Base-by-base conservation (phyloP, 1,139 yeast species). In the Candida tunisiensis region DNA sequence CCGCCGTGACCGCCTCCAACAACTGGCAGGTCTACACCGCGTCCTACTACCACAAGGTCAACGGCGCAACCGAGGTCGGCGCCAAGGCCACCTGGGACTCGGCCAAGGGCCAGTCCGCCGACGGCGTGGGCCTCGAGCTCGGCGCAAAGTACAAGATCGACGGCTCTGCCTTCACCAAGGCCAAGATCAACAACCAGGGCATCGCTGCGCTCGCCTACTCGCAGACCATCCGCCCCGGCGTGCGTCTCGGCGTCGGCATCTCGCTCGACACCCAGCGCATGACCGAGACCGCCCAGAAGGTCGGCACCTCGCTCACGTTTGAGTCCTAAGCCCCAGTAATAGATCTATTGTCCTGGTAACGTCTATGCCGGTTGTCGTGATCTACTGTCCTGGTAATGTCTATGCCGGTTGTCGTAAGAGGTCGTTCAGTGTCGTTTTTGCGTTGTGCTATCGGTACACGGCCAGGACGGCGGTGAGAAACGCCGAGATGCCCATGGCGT, bases 11-110 rank as follows among this genome's bases (percentile, higher is more conserved):
- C 46, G 83, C 93, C 48, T 69, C 91, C 54, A 72, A 78, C 65
- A 82, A 83, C 72, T 69, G 85, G 55, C 70, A 83, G 34, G 74
- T 85, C 43, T 82, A 77, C 70, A 67, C 94, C 33, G 95, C 95
- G 47, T 88, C 94, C 45, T 83, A 85, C 74, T 88, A 73, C 83
- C 96, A 88, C 77, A 78, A 69, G 60, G 93, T 88, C 41, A 71
- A 83, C 45, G 79, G 91, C 41, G 61, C 65, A 47, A 83, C 88
- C 46, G 94, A 88, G 69, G 93, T 85, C 47, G 96, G 95, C 65
- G 93, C 95, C 48, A 85, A 79, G 69, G 93, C 95, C 50, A 74
- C 91, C 43, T 80, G 91, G 74, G 94, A 83, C 65, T 74, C 93
- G 40, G 74, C 82, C 57, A 64, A 79, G 39, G 71, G 82, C 42